These are phyloP conservation scores for Pyrus pyrifolia DNA, from an alignment of 306 rosid genomes.

Conservation along the genomic window DNA sequence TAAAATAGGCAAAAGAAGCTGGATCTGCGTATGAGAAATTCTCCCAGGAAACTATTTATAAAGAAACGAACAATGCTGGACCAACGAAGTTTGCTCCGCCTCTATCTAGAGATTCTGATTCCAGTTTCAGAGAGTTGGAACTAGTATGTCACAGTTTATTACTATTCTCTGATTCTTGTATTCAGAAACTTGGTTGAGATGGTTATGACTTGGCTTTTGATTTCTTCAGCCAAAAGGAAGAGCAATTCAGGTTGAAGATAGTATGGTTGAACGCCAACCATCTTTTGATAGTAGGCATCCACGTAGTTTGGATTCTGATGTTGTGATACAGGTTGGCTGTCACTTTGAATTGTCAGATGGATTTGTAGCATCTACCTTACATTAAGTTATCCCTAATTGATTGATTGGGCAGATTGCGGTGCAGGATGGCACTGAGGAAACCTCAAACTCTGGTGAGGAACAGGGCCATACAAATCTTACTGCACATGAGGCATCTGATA, in stretches of 20 bases:
- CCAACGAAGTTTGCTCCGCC: slow-evolving; percentile 14
- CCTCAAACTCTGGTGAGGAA: slow-evolving; percentile 26
- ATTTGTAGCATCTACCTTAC: background rate
- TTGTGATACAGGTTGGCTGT: slow-evolving; percentile 59
- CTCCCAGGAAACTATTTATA: slow-evolving; percentile 28
- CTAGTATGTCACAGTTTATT: slow-evolving; percentile 33
- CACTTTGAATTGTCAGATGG: slow-evolving; percentile 6
- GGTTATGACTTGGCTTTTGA: slow-evolving; percentile 20
- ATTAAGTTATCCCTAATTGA: slow-evolving; percentile 20
- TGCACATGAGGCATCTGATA: slow-evolving; percentile 25
- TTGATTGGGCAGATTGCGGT: slow-evolving; percentile 50
- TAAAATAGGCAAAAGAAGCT: slow-evolving; percentile 18
- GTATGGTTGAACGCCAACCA: slow-evolving; percentile 57
- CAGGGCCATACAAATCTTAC: slow-evolving; percentile 9
- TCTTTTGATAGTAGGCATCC: slow-evolving; percentile 45
- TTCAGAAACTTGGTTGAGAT: slow-evolving; percentile 13
- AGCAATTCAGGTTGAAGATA: slow-evolving; percentile 61
- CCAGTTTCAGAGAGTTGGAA: slow-evolving; percentile 11
- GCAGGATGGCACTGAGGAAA: slow-evolving; percentile 35
- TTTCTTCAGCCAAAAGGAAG: slow-evolving; percentile 57
- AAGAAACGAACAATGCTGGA: slow-evolving; percentile 26
- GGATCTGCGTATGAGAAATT: slow-evolving; percentile 7
- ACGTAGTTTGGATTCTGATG: slow-evolving; percentile 50
- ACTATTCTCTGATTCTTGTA: slow-evolving; percentile 3
- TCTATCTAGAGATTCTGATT: slow-evolving; percentile 18